These are phyloP conservation scores for Wickerhamiella galacta DNA, from an alignment of 805 yeast genomes.

Conservation along the genomic window DNA sequence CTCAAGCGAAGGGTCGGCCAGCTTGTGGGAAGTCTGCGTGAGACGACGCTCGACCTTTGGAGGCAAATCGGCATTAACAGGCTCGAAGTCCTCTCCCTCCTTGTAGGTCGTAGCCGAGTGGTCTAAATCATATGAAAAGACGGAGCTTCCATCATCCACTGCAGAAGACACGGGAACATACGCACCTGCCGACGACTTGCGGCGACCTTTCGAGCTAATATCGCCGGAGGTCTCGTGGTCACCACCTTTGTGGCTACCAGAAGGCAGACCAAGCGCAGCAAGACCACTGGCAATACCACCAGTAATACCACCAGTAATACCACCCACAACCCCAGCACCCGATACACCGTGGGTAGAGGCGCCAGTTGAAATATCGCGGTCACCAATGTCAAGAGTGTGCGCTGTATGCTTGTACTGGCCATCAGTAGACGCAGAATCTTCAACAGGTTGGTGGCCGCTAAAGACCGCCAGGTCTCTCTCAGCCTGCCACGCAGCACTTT, in stretches of 20 bases:
- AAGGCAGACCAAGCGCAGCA: background rate
- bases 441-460: slow-evolving; percentile 3
- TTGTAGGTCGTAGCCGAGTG: slow-evolving; percentile 17
- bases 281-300: background rate
- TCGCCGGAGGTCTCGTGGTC: background rate
- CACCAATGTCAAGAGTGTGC: background rate
- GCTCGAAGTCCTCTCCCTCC: slow-evolving; percentile 17
- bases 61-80: slow-evolving; percentile 17
- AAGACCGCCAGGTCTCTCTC: slow-evolving; percentile 12
- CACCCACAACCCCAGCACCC: background rate
- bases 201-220: background rate
- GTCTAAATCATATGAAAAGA: slow-evolving; percentile 21
- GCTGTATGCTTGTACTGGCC: background rate
- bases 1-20: slow-evolving; percentile 15
- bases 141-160: slow-evolving; percentile 17
- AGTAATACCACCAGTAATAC: background rate
- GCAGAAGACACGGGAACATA: slow-evolving; percentile 4
- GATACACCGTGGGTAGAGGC: background rate
- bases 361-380: background rate
- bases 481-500: slow-evolving; percentile 13
- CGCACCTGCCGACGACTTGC: background rate
- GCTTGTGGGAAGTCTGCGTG: slow-evolving; percentile 20
- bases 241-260: background rate
- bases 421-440: slow-evolving; percentile 1
- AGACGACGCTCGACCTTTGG: slow-evolving; percentile 21